These are phyloP conservation scores for Angomonas ambiguus DNA, from an alignment of 208 protist genomes.

Conservation along the genomic window DNA sequence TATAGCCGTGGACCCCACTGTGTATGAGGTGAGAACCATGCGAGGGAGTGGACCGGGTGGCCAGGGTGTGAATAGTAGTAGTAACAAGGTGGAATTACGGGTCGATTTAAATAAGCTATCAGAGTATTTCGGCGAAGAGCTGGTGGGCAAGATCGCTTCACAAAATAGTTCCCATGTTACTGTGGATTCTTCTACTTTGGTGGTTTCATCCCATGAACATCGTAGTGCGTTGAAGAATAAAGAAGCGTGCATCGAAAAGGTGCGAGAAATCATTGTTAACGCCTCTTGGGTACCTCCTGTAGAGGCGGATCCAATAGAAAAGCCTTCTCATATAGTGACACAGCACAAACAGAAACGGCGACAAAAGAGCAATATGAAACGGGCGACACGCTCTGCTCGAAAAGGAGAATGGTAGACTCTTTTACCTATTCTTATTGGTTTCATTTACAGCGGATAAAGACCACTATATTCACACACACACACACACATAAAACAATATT, in stretches of 20 bases:
- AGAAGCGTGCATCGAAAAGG: constrained; percentile 49
- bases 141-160: constrained; percentile 33
- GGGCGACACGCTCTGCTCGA: constrained; percentile 41
- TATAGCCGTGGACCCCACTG: constrained; percentile 36
- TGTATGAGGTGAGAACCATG: constrained; percentile 52
- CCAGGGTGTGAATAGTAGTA: constrained; percentile 79
- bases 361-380: constrained; percentile 42
- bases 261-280: constrained; percentile 55
- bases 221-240: constrained; percentile 78
- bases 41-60: constrained; percentile 80
- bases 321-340: constrained; percentile 36
- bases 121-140: constrained; percentile 45
- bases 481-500: neutral
- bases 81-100: constrained; percentile 85
- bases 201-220: constrained; percentile 69
- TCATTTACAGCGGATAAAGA: no score
- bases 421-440: no score
- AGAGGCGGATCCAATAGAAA: constrained; percentile 46
- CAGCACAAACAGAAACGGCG: constrained; percentile 43
- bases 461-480: constrained; percentile 11
- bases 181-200: constrained; percentile 38
- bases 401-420: constrained; percentile 43
- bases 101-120: constrained; percentile 43
- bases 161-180: constrained; percentile 45
- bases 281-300: constrained; percentile 78